A percentile compares a stretch with the other conserved stretches of the same genome.
phyloP scores from a whole-genome alignment of 768 basidiomycete genomes.

The Cantharellus cinnabarinus region DNA sequence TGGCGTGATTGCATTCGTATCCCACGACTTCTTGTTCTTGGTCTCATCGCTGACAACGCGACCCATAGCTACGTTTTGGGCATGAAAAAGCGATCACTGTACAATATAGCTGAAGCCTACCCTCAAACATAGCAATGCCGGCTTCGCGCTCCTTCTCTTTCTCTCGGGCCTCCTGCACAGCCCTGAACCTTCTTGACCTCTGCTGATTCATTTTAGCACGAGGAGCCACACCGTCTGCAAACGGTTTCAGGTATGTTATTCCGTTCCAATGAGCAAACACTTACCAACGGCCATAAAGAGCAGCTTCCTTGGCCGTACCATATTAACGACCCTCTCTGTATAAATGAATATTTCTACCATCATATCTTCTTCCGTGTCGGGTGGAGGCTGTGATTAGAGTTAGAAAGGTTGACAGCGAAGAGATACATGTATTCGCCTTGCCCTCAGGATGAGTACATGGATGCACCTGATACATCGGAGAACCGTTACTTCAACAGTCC shows the following conservation, averaged over 20 bases:
- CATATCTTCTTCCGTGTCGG: conserved; percentile 98
- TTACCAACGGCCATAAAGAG: conserved; percentile 96
- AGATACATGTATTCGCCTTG: conserved; percentile 30
- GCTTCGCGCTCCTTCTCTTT: conserved; percentile 77
- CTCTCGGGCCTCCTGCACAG: conserved; percentile 85
- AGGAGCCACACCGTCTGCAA: conserved; percentile 81
- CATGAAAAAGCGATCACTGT: background rate
- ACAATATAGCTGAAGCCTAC: conserved; percentile 20
- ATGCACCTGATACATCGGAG: conserved; percentile 42
- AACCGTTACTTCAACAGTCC: background rate
- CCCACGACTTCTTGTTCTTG: conserved; percentile 75
- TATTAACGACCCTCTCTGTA: conserved; percentile 91
- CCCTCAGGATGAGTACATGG: conserved; percentile 99
- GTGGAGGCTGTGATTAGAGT: conserved; percentile 44
- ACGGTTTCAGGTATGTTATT: background rate
- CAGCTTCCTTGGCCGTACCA: conserved; percentile 85
- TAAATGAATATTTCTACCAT: conserved; percentile 95
- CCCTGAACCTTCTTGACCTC: conserved; percentile 85
- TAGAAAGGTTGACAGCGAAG: background rate
- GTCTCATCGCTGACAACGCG: conserved; percentile 59
- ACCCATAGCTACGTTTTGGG: conserved; percentile 55
- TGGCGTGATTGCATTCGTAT: conserved; percentile 96
- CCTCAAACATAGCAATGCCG: conserved; percentile 69
- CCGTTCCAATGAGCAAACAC: conserved; percentile 11
- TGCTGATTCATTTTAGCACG: conserved; percentile 99